These are phyloP conservation scores for Diversispora epigaea DNA, from an alignment of 192 early-diverging fungal species.

Conservation along the genomic window DNA sequence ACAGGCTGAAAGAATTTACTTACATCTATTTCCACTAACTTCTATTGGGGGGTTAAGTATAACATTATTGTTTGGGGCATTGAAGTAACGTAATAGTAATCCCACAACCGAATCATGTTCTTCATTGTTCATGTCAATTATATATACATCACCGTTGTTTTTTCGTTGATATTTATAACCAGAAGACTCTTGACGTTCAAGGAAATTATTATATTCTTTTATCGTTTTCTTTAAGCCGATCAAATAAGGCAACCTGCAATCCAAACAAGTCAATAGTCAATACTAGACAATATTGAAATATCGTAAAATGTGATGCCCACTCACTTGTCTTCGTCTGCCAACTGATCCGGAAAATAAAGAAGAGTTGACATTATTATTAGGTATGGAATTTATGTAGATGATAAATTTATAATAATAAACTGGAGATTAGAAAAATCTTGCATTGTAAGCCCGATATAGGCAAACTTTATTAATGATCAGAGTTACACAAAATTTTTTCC, in stretches of 20 bases:
- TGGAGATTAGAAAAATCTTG: too few relatives aligned
- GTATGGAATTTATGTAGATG: too few relatives aligned
- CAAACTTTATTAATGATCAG: too few relatives aligned
- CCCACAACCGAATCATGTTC: background rate
- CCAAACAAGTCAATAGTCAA: background rate
- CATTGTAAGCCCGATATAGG: too few relatives aligned
- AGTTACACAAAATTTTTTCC: too few relatives aligned
- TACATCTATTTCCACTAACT: background rate
- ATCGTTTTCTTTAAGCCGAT: background rate
- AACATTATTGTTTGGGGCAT: background rate
- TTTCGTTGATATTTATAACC: slow-evolving; percentile 13
- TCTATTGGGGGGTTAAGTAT: background rate
- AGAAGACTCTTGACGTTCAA: slow-evolving; percentile 7
- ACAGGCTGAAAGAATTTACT: background rate
- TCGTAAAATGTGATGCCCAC: background rate
- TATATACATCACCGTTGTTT: background rate
- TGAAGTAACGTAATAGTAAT: background rate
- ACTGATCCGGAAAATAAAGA: background rate
- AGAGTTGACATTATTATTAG: too few relatives aligned
- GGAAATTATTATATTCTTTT: slow-evolving; percentile 15
- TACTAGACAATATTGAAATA: background rate
- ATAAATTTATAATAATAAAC: too few relatives aligned
- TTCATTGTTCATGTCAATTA: background rate
- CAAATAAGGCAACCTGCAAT: background rate
- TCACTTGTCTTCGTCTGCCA: background rate